Conservation (phyloP, 1,284 basidiomycete genomes). For the Ganoderma multipileum region DNA sequence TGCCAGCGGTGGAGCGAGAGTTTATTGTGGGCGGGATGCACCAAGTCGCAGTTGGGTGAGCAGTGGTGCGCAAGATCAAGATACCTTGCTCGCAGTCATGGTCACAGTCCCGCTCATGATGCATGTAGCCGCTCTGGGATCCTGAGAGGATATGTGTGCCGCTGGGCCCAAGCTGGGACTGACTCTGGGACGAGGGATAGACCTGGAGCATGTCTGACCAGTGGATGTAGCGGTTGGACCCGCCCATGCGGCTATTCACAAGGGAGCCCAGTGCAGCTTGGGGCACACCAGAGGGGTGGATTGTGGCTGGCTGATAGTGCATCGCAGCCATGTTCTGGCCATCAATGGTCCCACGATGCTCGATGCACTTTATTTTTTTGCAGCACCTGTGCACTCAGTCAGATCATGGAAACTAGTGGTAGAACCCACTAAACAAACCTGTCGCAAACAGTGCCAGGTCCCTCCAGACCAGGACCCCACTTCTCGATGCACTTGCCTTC, state of each 20-base stretch:
- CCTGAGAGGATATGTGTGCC: conserved; percentile 33
- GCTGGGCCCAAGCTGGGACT: conserved; percentile 22
- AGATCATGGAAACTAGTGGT: conserved; percentile 8
- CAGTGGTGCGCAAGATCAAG: conserved; percentile 13
- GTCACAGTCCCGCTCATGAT: conserved; percentile 16
- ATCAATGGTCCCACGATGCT: conserved; percentile 73
- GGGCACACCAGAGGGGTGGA: too few relatives aligned
- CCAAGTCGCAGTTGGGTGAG: conserved; percentile 15
- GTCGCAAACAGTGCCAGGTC: conserved; percentile 85
- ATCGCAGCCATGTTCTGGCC: conserved; percentile 41
- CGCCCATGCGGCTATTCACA: conserved; percentile 30
- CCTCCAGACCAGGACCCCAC: conserved; percentile 85
- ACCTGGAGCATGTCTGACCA: conserved; percentile 41
- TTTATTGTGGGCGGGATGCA: conserved; percentile 23
- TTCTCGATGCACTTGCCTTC: conserved; percentile 87
- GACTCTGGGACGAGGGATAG: conserved; percentile 27
- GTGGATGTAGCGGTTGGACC: conserved; percentile 26
- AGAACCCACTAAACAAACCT: conserved; percentile 48
- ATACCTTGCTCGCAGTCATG: conserved; percentile 26
- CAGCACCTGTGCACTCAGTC: conserved; percentile 56
- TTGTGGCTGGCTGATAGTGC: conserved; percentile 35
- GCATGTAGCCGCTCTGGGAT: conserved; percentile 25
- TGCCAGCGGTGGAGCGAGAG: conserved; percentile 6
- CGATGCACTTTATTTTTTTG: conserved; percentile 87
- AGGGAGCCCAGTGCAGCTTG: conserved; percentile 30